Evolutionary conservation across 2,329 filamentous ascomycete genomes (phyloP).

Genomic region (Alternaria arborescens): DNA sequence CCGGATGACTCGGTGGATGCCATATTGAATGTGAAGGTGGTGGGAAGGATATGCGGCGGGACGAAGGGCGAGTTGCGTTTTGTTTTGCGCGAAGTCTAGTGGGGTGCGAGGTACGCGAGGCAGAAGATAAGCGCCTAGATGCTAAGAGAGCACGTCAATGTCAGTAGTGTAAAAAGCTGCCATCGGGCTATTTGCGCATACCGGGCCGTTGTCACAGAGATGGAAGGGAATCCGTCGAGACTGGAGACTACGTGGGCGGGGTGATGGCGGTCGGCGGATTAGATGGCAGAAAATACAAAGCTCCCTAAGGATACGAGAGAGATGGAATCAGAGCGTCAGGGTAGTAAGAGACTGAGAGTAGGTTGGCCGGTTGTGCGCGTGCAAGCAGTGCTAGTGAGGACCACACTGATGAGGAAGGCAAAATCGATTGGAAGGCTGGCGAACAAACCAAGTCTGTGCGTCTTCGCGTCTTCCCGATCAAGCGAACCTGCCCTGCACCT

Average conservation of each 20-base stretch:
- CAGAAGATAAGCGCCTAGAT: constrained; percentile 11
- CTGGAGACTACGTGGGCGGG: constrained; percentile 8
- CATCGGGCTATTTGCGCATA: constrained; percentile 21
- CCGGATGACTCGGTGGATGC: constrained; percentile 46
- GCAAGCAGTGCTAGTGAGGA: constrained; percentile 23
- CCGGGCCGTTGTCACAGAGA: constrained; percentile 21
- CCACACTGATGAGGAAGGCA: constrained; percentile 20
- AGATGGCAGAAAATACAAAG: constrained; percentile 27
- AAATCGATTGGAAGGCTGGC: constrained; percentile 21
- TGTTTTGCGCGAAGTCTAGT: constrained; percentile 16
- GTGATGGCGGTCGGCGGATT: constrained; percentile 18
- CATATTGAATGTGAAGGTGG: constrained; percentile 37
- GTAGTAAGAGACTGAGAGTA: constrained; percentile 5
- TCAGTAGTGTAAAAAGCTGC: constrained; percentile 5
- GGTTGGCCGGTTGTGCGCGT: constrained; percentile 20
- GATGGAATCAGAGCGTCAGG: constrained; percentile 19
- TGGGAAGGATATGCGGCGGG: constrained; percentile 15
- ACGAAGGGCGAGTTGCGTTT: constrained; percentile 12
- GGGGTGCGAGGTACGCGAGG: constrained; percentile 12
- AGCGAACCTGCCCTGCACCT: constrained; percentile 17
- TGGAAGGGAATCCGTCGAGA: constrained; percentile 21
- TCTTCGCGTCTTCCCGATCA: constrained; percentile 15
- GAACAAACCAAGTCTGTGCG: constrained; percentile 23
- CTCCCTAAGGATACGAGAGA: constrained; percentile 20
- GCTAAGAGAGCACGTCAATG: constrained; percentile 7